Base-by-base conservation (phyloP, 2,329 filamentous ascomycete species). In the Ilyonectria robusta region DNA sequence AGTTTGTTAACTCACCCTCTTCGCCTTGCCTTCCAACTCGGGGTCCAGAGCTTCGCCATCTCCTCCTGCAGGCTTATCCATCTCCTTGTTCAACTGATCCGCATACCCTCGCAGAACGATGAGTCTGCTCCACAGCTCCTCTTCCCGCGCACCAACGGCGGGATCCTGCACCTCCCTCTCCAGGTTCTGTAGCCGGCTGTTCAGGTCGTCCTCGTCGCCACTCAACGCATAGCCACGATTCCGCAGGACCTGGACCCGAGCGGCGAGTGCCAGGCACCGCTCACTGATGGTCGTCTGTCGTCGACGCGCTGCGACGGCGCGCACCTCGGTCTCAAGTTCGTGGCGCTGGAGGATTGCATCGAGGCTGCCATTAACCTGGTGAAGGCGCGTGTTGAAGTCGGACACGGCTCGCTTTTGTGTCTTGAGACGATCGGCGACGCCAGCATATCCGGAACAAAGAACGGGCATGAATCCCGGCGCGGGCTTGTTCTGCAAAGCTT, bases 41-140 rank as follows among this genome's bases (percentile, higher is more conserved):
- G 93, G 91, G 51, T 91, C 89, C 63, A 95, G 80, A 1, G 86
- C 84, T 37, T 88, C 87, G 17, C 84, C 83, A 44, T 88, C 85
- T 59, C 85, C 83, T 29, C 85, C 82, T 2, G 89, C 88, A 61
- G 91, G 84, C 81, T 90, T 91, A 78, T 92, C 92, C 65, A 94
- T 86, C 83, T 96, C 93, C 73, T 88, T 89, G 76, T 92, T 91
- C 72, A 97, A 81, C 74, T 90, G 87, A 71, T 91, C 89, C 23
- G 92, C 91, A 71, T 94, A 89, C 68, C 93, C 92, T 70, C 92
- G 86, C 54, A 96, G 83, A 42, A 92, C 88, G 55, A 94, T 91
- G 82, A 96, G 88, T 51, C 93, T 85, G 70, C 93, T 94, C 93
- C 93, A 96, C 50, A 96, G 89, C 83, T 96, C 93, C 80, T 96